Conservation (phyloP, 768 basidiomycete genomes). For the Hebeloma cylindrosporum region DNA sequence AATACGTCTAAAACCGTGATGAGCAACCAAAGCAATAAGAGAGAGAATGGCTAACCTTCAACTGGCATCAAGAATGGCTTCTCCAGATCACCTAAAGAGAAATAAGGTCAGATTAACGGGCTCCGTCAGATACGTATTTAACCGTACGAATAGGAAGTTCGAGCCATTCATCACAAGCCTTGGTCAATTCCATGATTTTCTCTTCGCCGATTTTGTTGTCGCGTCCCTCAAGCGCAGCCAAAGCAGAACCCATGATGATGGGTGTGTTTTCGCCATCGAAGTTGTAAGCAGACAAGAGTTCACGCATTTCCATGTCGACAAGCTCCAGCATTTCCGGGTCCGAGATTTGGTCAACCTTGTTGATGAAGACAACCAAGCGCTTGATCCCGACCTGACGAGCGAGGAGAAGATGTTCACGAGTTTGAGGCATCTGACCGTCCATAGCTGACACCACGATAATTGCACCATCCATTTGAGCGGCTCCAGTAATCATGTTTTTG, state of each 20-base stretch:
- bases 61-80: slow-evolving; percentile 96
- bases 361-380: slow-evolving; percentile 97
- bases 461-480: slow-evolving; percentile 96
- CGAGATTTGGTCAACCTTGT: slow-evolving; percentile 96
- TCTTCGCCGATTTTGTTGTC: slow-evolving; percentile 75
- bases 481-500: slow-evolving; percentile 99
- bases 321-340: slow-evolving; percentile 99
- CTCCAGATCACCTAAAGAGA: slow-evolving; percentile 79
- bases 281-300: slow-evolving; percentile 86
- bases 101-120: neutral
- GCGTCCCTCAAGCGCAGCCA: slow-evolving; percentile 90
- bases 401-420: slow-evolving; percentile 94
- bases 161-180: slow-evolving; percentile 91
- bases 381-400: slow-evolving; percentile 98
- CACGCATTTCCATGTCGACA: slow-evolving; percentile 99
- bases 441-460: slow-evolving; percentile 97
- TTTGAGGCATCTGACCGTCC: slow-evolving; percentile 99
- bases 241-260: slow-evolving; percentile 96
- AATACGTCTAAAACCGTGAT: slow-evolving; percentile 63
- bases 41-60: slow-evolving; percentile 54
- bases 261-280: slow-evolving; percentile 98
- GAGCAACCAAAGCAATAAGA: neutral
- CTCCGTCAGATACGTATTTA: neutral
- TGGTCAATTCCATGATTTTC: slow-evolving; percentile 81
- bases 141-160: slow-evolving; percentile 85